A percentile compares a stretch with the other conserved stretches of the same genome.
These are phyloP conservation scores for Bipolaris oryzae DNA, from an alignment of 2,329 filamentous ascomycete genomes.

Conservation along the genomic window DNA sequence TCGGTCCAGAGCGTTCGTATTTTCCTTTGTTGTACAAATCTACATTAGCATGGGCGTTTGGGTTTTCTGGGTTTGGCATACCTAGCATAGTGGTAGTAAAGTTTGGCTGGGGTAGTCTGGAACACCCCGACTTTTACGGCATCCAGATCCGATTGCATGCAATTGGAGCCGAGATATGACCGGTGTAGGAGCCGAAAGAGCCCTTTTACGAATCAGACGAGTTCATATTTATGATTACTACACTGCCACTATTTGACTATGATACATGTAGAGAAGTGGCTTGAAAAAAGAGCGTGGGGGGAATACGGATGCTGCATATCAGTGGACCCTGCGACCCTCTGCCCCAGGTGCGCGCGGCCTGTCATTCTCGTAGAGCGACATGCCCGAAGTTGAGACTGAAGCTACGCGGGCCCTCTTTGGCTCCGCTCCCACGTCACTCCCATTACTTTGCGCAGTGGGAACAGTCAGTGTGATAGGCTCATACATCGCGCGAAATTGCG, in stretches of 20 bases:
- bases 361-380: constrained; percentile 6
- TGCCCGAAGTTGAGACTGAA: constrained; percentile 2
- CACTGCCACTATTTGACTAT: background rate
- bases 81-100: constrained; percentile 46
- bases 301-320: background rate
- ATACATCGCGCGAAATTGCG: constrained; percentile 47
- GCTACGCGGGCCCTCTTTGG: background rate
- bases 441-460: constrained; percentile 3
- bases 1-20: constrained; percentile 4
- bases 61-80: background rate
- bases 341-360: background rate
- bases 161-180: constrained; percentile 34
- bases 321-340: background rate
- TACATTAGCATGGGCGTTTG: constrained; percentile 24
- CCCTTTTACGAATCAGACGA: constrained; percentile 19
- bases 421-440: constrained; percentile 19
- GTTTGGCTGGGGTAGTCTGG: constrained; percentile 34
- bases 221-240: too few species aligned
- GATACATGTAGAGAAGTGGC: background rate
- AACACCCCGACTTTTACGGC: constrained; percentile 10
- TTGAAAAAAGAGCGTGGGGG: background rate
- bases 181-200: constrained; percentile 20
- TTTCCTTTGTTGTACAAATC: constrained; percentile 5
- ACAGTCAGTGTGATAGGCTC: constrained; percentile 14
- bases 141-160: constrained; percentile 14